phyloP scores from a whole-genome alignment of 1,284 basidiomycete genomes.

The Neotropicomus parvogracilis region DNA sequence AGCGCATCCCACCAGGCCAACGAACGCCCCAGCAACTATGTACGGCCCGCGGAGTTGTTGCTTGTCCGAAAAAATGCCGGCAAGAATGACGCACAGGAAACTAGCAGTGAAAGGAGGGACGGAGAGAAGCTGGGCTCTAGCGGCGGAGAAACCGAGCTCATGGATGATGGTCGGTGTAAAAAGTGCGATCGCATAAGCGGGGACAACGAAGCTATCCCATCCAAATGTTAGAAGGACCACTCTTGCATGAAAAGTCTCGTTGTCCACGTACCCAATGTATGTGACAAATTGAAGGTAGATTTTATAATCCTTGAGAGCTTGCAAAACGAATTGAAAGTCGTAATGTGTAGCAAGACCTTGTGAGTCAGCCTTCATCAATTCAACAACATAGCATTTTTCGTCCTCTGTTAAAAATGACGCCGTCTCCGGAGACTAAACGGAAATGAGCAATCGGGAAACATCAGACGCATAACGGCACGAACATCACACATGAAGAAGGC shows the following conservation, averaged over 20 bases:
- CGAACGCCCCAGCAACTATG: conserved; percentile 33
- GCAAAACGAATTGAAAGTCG: conserved; percentile 35
- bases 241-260: not conserved
- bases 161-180: conserved; percentile 55
- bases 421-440: conserved; percentile 39
- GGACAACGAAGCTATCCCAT: conserved; percentile 37
- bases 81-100: conserved; percentile 36
- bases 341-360: conserved; percentile 33
- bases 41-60: conserved; percentile 42
- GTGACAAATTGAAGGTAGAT: conserved; percentile 40
- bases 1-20: conserved; percentile 42
- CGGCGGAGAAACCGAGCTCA: conserved; percentile 50
- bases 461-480: conserved; percentile 6
- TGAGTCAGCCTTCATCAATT: conserved; percentile 38
- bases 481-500: conserved; percentile 45
- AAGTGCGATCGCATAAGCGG: conserved; percentile 53
- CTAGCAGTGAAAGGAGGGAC: conserved; percentile 45
- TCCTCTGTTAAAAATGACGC: conserved; percentile 40
- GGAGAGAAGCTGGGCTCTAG: conserved; percentile 54
- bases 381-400: conserved; percentile 34
- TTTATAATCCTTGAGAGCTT: conserved; percentile 44
- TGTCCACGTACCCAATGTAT: conserved; percentile 37
- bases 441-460: not conserved
- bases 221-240: conserved; percentile 2
- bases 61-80: conserved; percentile 43